These are phyloP conservation scores for Pleurotus tuoliensis DNA, from an alignment of 768 basidiomycete species.

Conservation along the genomic window DNA sequence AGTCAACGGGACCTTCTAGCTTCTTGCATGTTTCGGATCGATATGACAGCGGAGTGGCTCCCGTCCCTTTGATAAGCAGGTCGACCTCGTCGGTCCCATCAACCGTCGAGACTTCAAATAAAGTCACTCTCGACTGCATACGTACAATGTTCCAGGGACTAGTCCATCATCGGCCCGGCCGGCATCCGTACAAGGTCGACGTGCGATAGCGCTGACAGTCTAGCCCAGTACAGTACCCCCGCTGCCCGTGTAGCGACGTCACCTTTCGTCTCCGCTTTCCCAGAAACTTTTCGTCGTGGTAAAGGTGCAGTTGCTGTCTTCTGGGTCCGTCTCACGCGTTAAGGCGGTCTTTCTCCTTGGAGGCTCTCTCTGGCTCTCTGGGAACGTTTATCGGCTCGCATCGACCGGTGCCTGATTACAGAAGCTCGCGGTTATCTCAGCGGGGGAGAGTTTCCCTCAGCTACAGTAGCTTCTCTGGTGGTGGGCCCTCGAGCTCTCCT, in stretches of 20 bases:
- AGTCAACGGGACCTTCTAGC: neutral
- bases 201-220: neutral
- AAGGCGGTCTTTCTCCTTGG: neutral
- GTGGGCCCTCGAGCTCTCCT: neutral
- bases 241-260: neutral
- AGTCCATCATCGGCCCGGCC: neutral
- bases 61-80: neutral
- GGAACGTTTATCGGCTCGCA: neutral
- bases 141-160: neutral
- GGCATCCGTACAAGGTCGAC: neutral
- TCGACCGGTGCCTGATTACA: conserved; percentile 6
- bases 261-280: neutral
- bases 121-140: too few species aligned
- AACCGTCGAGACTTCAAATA: too few species aligned
- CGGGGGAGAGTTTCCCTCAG: neutral
- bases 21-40: neutral
- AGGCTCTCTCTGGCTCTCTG: neutral
- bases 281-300: neutral
- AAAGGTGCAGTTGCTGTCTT: neutral
- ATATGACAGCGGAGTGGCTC: neutral
- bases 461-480: neutral
- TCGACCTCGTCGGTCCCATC: neutral
- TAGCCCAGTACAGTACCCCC: neutral
- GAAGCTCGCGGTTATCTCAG: neutral
- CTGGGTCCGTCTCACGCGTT: neutral